Evolutionary conservation across 1,284 basidiomycete genomes (phyloP), one percentile per base, ranked within the genome.

Genomic region (Leccinum fuscescens): DNA sequence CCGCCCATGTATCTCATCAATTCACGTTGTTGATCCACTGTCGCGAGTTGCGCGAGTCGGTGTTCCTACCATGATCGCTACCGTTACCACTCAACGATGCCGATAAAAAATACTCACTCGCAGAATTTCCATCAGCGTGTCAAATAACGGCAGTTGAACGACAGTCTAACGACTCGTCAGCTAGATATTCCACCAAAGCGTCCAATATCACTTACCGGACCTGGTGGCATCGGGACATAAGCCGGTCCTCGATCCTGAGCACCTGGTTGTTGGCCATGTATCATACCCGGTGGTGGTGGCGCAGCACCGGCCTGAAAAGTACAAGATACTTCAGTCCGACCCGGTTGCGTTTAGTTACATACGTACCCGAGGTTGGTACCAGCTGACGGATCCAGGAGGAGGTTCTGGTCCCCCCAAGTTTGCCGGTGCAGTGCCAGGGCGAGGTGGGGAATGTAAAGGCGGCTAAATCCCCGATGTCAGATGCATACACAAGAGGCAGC

Each of bases 11-110:
- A 92, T 48, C 86, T 77, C 82, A 91, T 89, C 49, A 92, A 77
- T 68, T 90, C 89, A 24, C 86, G 80, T 64, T 90, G 88, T 65
- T 92, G 90, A 54, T 89, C 86, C 8, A 89, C 81, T 17, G 88
- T 87, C 0, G 89, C 89, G 15, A 83, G 75, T 69, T 89, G 88
- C 2, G 88, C 88, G 3, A 83, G 74, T 3, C 86, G 86, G 69
- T 88, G 89, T 77, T 90, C 87, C 90, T 92, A 64, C n/a, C 46
- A 27, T 51, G 53, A 48, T 44, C 65, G 37, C 55, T 61, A 54
- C 55, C 56, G 56, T 51, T 39, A 37, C 44, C 37, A 12, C 31
- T 24, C 22, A 3, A 52, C 46, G n/a, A 57, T 12, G 7, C 35
- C 17, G 7, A 48, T 6, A 24, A 46, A 5, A 7, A 33, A 24